Base-by-base conservation (phyloP, 768 basidiomycete genomes). In the Rhodosporidiobolus sp. region DNA sequence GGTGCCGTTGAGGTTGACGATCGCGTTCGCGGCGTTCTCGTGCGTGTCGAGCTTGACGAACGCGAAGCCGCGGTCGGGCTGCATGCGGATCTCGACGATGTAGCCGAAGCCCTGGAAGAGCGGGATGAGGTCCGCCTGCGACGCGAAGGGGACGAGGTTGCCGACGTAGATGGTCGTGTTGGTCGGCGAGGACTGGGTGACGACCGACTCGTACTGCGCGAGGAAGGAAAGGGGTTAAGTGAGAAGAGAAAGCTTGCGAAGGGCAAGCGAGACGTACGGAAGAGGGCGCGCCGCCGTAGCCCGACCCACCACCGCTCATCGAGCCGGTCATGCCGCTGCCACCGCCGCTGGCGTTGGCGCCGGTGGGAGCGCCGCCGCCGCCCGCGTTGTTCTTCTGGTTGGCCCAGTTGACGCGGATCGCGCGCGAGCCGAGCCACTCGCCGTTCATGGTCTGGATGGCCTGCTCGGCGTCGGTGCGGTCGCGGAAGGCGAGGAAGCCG, bases 401-500 rank as follows among this genome's bases (percentile, higher is more conserved):
- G 65, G 96, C 96, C 95, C 95, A 99, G 84, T 99, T 99, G 82
- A 98, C 95, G 77, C 96, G 89, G 79, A 99, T 99, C 73, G 96
- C 96, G 72, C 96, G 88, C 43, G 93, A 93, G 60, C 96, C 96
- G 49, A 99, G 86, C 93, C 93, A 99, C 85, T 99, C 95, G 68
- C 96, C 96, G 80, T 99, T 99, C 96, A 99, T 99, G 72, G 95
- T 94, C 45, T 91, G 90, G 81, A 99, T 99, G 54, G 96, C 96
- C 82, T 98, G 96, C 81, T 99, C 96, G 45, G 96, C 96, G 79
- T 99, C 96, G 63, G 95, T 92, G 83, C 95, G 94, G 85, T 99
- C 96, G 79, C 95, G 87, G 87, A 97, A 98, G 5, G 95, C 94
- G 75, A 98, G 87, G 86, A 98, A 98, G 62, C 95, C 94, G 80